These are phyloP conservation scores for Neckera pumila DNA, from an alignment of 225 moss, liverwort and hornwort genomes.

Conservation along the genomic window DNA sequence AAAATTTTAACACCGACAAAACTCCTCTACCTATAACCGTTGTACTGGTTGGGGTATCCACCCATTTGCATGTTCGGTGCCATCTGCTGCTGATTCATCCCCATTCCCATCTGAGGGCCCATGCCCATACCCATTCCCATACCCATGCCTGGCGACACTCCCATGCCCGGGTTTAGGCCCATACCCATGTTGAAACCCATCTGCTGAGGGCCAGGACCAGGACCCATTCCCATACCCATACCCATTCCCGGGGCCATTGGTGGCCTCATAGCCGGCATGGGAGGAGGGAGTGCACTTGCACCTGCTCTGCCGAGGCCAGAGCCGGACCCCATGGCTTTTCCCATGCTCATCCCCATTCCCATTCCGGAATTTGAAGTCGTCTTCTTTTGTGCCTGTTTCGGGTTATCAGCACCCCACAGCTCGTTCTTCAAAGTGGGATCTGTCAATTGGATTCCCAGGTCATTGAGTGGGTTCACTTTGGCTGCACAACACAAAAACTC, in stretches of 20 bases:
- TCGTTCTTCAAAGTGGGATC: slow-evolving; percentile 69
- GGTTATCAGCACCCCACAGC: slow-evolving; percentile 57
- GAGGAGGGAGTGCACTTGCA: slow-evolving; percentile 49
- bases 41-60: slow-evolving; percentile 74
- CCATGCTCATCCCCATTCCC: slow-evolving; percentile 56
- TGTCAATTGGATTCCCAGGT: slow-evolving; percentile 86
- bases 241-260: slow-evolving; percentile 36
- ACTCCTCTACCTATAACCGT: slow-evolving; percentile 63
- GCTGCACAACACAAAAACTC: slow-evolving; percentile 24
- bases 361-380: slow-evolving; percentile 23
- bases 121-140: slow-evolving; percentile 44
- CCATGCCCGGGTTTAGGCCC: slow-evolving; percentile 48
- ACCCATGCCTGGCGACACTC: slow-evolving; percentile 45
- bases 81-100: slow-evolving; percentile 50
- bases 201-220: slow-evolving; percentile 24
- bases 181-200: slow-evolving; percentile 51
- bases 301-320: slow-evolving; percentile 75
- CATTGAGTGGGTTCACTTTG: slow-evolving; percentile 91
- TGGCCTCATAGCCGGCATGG: slow-evolving; percentile 32
- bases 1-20: not conserved
- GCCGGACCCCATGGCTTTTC: slow-evolving; percentile 85
- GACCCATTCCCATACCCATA: slow-evolving; percentile 7
- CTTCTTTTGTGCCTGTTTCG: slow-evolving; percentile 67
- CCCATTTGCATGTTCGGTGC: slow-evolving; percentile 47
- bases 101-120: slow-evolving; percentile 66